A percentile compares a stretch with the other conserved stretches of the same genome.
phyloP scores from a whole-genome alignment of 768 basidiomycete genomes.

The Tylopilus rubrobrunneus region DNA sequence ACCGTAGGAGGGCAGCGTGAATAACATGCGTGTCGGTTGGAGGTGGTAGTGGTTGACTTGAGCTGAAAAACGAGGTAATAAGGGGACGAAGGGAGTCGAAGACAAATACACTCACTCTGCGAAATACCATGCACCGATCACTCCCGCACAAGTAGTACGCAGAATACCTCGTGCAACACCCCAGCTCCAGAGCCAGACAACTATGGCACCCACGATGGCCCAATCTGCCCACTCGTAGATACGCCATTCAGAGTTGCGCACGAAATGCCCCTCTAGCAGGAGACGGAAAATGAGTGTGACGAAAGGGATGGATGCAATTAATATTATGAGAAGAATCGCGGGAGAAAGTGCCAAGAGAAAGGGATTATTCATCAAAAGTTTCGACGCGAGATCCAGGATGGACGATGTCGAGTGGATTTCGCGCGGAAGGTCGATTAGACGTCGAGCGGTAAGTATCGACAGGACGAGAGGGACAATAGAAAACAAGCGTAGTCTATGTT shows the following conservation, averaged over 20 bases:
- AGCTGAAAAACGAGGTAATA: constrained; percentile 15
- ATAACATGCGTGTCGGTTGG: constrained; percentile 66
- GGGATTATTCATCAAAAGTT: constrained; percentile 66
- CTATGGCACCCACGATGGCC: constrained; percentile 56
- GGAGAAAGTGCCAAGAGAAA: constrained; percentile 76
- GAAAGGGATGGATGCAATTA: constrained; percentile 76
- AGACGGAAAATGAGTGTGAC: constrained; percentile 74
- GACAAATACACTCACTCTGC: constrained; percentile 40
- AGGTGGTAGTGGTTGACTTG: constrained; percentile 33
- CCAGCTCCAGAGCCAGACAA: constrained; percentile 72
- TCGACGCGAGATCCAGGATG: constrained; percentile 56
- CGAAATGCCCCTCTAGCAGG: constrained; percentile 62
- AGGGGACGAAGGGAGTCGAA: neutral
- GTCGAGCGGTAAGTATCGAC: constrained; percentile 65
- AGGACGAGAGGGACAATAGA: constrained; percentile 70
- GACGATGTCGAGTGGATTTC: constrained; percentile 65
- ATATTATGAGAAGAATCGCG: constrained; percentile 58
- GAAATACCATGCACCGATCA: constrained; percentile 93
- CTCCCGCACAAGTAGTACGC: constrained; percentile 72
- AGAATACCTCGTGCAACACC: constrained; percentile 76
- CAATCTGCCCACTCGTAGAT: constrained; percentile 65
- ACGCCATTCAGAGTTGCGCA: constrained; percentile 47
- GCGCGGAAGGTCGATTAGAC: constrained; percentile 67
- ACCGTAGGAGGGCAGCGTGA: constrained; percentile 72
- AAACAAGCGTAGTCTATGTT: constrained; percentile 52